phyloP scores from a whole-genome alignment of 2,329 filamentous ascomycete genomes.

The Aspergillus pseudotamarii region DNA sequence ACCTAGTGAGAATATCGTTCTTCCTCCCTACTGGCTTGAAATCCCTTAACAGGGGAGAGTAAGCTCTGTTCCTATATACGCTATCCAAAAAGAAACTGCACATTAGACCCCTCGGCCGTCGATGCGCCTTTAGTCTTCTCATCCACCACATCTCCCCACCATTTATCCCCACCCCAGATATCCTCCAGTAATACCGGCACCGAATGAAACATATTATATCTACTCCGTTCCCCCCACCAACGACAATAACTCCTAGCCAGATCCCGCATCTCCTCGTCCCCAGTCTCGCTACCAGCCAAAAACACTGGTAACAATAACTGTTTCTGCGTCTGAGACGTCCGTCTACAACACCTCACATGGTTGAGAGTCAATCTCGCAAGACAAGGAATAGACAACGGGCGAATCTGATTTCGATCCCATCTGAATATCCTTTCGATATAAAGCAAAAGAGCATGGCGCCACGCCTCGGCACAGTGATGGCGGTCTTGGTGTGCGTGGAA shows the following conservation, averaged over 20 bases:
- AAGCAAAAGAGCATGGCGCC: neutral
- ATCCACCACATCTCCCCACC: slow-evolving; percentile 26
- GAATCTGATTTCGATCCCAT: slow-evolving; percentile 3
- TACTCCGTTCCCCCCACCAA: slow-evolving; percentile 35
- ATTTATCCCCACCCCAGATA: slow-evolving; percentile 19
- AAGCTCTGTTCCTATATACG: neutral
- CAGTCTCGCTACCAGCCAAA: slow-evolving; percentile 35
- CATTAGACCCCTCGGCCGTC: neutral
- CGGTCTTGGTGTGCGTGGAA: slow-evolving; percentile 5
- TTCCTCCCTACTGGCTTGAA: neutral
- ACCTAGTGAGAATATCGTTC: neutral
- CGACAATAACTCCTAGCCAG: slow-evolving; percentile 32
- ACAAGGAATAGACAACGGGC: neutral
- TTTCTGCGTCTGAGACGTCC: neutral
- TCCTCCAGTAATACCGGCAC: slow-evolving; percentile 23
- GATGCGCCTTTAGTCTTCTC: slow-evolving; percentile 4
- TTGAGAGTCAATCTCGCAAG: neutral
- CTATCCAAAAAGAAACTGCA: neutral
- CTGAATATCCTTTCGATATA: slow-evolving; percentile 6
- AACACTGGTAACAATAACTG: slow-evolving; percentile 26
- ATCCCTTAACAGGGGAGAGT: neutral
- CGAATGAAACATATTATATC: slow-evolving; percentile 36
- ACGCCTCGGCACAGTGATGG: slow-evolving; percentile 8
- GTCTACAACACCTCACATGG: neutral
- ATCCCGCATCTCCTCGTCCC: slow-evolving; percentile 18